Percentiles rank a stretch among this genome's conserved stretches.
Conservation (phyloP, 495 filamentous ascomycete species). For the Eremomyces bilateralis region DNA sequence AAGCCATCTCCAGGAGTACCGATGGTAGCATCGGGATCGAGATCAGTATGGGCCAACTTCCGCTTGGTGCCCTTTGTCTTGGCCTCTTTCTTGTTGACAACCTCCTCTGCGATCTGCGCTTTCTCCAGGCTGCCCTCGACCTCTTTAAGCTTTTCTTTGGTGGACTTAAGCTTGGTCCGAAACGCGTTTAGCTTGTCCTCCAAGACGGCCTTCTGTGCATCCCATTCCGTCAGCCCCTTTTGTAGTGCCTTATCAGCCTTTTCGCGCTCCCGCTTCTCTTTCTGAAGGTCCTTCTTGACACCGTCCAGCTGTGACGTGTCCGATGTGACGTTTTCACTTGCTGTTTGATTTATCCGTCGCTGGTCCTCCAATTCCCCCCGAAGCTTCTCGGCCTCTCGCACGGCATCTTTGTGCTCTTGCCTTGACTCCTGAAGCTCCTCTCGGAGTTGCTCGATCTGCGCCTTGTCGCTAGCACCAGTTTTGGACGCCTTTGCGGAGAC, state of each 20-base stretch:
- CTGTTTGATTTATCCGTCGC: background rate
- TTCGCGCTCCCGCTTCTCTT: conserved; percentile 23
- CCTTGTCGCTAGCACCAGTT: conserved; percentile 2
- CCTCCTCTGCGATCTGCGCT: conserved; percentile 17
- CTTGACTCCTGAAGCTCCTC: conserved; percentile 11
- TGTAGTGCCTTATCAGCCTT: conserved; percentile 18
- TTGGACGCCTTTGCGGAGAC: conserved; percentile 6
- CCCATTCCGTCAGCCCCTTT: conserved; percentile 23
- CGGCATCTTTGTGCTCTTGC: background rate
- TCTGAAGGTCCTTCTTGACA: conserved; percentile 19
- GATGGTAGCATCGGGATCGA: conserved; percentile 29
- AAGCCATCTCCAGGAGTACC: conserved; percentile 43
- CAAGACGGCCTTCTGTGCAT: conserved; percentile 31
- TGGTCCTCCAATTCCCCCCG: background rate
- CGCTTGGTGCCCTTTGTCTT: conserved; percentile 15
- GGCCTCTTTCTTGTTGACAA: conserved; percentile 1
- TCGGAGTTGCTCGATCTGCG: background rate
- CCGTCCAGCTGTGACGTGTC: conserved; percentile 12
- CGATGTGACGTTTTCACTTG: background rate
- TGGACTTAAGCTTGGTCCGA: conserved; percentile 38
- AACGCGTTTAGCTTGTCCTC: conserved; percentile 48
- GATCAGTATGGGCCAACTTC: conserved; percentile 23
- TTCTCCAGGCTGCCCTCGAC: conserved; percentile 24
- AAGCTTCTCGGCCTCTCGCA: background rate
- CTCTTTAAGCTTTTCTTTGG: conserved; percentile 49